Evolutionary conservation across 129 eudicot genomes (phyloP).

Genomic region (Chrysanthemum makinoi): DNA sequence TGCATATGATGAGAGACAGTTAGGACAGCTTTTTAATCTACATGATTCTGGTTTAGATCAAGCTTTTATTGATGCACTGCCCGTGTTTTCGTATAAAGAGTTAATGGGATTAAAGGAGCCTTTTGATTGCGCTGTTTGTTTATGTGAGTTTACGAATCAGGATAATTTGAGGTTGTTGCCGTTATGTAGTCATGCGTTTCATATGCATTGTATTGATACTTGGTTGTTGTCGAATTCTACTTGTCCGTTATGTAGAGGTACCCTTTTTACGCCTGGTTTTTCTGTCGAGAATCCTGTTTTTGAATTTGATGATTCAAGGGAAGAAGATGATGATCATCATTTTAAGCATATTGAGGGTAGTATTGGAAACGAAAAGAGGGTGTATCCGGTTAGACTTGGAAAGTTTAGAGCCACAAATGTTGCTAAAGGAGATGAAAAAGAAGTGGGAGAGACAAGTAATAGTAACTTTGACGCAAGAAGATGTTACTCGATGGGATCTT

Average conservation of each 20-base stretch:
- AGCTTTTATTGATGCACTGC: constrained; percentile 80
- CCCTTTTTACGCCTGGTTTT: constrained; percentile 70
- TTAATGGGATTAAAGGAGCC: constrained; percentile 83
- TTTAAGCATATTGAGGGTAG: constrained; percentile 41
- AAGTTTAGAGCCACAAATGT: constrained; percentile 64
- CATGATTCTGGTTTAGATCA: constrained; percentile 95
- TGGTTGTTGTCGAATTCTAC: constrained; percentile 93
- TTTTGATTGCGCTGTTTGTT: constrained; percentile 96
- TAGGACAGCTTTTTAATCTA: constrained; percentile 73
- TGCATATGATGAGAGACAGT: constrained; percentile 61
- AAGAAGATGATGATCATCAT: constrained; percentile 43
- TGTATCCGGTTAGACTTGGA: constrained; percentile 88
- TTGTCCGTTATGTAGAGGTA: constrained; percentile 92
- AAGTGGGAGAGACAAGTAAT: constrained; percentile 79
- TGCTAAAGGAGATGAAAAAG: constrained; percentile 35
- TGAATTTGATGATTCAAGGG: constrained; percentile 48
- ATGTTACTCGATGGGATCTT: constrained; percentile 95
- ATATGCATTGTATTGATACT: constrained; percentile 86
- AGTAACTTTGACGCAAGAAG: constrained; percentile 83
- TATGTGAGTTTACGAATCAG: constrained; percentile 74
- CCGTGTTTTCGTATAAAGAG: constrained; percentile 80
- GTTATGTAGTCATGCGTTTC: constrained; percentile 92
- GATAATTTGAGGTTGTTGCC: constrained; percentile 78
- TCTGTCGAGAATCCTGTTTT: constrained; percentile 71
- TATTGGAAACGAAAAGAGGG: constrained; percentile 55